Evolutionary conservation across 257 asterid species (phyloP).

Genomic region (Gentiana straminea): DNA sequence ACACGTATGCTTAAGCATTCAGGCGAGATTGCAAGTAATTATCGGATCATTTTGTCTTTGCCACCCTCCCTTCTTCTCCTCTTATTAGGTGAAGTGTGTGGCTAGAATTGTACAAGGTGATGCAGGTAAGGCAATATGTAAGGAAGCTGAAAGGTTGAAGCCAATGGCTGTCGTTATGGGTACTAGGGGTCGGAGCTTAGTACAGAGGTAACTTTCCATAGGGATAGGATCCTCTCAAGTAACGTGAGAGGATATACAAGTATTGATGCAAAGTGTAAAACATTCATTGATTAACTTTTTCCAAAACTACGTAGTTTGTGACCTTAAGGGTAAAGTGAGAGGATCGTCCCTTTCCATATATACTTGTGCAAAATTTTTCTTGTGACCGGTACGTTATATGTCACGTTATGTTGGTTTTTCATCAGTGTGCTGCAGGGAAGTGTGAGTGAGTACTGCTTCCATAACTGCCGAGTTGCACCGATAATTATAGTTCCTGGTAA

Average conservation of each 20-base stretch:
- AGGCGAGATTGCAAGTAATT: no score
- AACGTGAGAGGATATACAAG: no score
- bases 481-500: constrained; percentile 32
- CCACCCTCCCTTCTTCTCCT: no score
- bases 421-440: constrained; percentile 36
- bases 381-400: background rate
- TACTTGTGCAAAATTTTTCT: background rate
- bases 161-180: constrained; percentile 94
- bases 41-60: no score
- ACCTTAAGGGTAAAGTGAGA: no score
- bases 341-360: background rate
- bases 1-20: no score
- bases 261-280: no score
- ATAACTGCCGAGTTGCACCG: constrained; percentile 35
- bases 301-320: no score
- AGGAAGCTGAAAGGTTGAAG: constrained; percentile 81
- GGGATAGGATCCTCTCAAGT: no score
- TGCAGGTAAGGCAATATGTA: constrained; percentile 81
- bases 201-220: constrained; percentile 40
- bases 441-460: constrained; percentile 35
- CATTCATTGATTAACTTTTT: no score
- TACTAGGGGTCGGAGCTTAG: constrained; percentile 73
- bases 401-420: constrained; percentile 1
- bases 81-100: constrained; percentile 45
- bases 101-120: constrained; percentile 98